Base-by-base conservation (phyloP, 352 stramenopile species). In the Globisporangium rhizosaccharum region DNA sequence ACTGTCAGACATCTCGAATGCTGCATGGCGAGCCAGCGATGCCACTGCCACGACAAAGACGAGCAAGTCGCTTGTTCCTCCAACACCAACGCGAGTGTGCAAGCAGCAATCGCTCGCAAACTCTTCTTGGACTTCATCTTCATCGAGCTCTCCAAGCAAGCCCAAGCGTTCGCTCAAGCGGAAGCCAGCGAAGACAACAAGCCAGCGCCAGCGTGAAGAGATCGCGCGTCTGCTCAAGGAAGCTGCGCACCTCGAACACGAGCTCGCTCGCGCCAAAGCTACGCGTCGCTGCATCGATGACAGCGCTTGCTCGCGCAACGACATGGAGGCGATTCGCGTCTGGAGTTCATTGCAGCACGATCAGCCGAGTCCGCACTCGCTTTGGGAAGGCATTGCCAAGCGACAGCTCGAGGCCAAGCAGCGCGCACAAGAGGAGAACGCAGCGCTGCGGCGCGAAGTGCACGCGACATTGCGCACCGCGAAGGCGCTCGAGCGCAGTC, bases 191-290 rank as follows among this genome's bases (percentile, higher is more conserved):
- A 59, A 46, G 20, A 59, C 28, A n/a, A 52, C 54, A 5, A 59
- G 54, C 18, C 54, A 59, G 54, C 44, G 54, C 2, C 54, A 53
- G 54, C 46, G 46, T 1, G 44, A 56, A 17, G 56, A 62, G 47
- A 54, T 62, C 47, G 10, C 37, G 8, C 30, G 11, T 30, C n/a
- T 62, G 47, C 33, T 46, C 14, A 20, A n/a, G 14, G 20, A 37
- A 2, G 47, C 26, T 25, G n/a, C 17, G n/a, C 20, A 23, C 15
- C 37, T 57, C 14, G 53, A 37, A 11, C 20, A 57, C 11, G 36
- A 57, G 23, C 53, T 57, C 8, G 30, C 50, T 12, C 18, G 39
- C 3, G 9, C 44, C 28, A 44, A 45, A 54, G 30, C 30, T 2
- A 53, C 46, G 36, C 37, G 36, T n/a, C 20, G 51, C 44, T 14